These are phyloP conservation scores for Strobilomyces dryophilus DNA, from an alignment of 768 basidiomycete species.

Conservation along the genomic window DNA sequence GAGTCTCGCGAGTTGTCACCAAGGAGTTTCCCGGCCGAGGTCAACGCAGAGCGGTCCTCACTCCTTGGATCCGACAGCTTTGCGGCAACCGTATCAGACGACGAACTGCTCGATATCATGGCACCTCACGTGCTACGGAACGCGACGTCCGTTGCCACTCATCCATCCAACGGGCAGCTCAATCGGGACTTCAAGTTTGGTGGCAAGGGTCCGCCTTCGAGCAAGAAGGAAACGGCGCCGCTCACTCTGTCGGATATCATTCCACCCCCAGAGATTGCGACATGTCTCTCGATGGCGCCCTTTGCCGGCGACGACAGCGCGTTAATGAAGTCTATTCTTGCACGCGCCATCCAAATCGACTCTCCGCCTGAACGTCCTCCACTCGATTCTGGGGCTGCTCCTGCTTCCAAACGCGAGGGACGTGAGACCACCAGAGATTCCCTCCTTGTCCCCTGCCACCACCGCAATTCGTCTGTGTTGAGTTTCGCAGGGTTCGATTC, in stretches of 20 bases:
- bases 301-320: constrained; percentile 47
- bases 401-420: constrained; percentile 35
- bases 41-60: constrained; percentile 34
- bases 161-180: constrained; percentile 60
- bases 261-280: constrained; percentile 53
- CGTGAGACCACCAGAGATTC: constrained; percentile 22
- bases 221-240: constrained; percentile 8
- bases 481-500: constrained; percentile 74
- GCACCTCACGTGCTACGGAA: constrained; percentile 18
- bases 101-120: constrained; percentile 24
- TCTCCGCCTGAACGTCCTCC: constrained; percentile 32
- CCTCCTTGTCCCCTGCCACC: constrained; percentile 21
- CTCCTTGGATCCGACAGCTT: constrained; percentile 36
- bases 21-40: constrained; percentile 20
- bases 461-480: constrained; percentile 42
- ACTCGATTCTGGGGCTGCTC: constrained; percentile 43
- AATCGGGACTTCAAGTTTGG: constrained; percentile 76
- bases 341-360: constrained; percentile 40
- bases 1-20: constrained; percentile 16
- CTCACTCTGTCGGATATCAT: constrained; percentile 75
- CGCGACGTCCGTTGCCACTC: constrained; percentile 35
- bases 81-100: constrained; percentile 30
- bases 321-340: constrained; percentile 52
- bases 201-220: constrained; percentile 33
- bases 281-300: constrained; percentile 45